Conservation (phyloP, 176 grass and related monocot species). For the Tillandsia leiboldiana region DNA sequence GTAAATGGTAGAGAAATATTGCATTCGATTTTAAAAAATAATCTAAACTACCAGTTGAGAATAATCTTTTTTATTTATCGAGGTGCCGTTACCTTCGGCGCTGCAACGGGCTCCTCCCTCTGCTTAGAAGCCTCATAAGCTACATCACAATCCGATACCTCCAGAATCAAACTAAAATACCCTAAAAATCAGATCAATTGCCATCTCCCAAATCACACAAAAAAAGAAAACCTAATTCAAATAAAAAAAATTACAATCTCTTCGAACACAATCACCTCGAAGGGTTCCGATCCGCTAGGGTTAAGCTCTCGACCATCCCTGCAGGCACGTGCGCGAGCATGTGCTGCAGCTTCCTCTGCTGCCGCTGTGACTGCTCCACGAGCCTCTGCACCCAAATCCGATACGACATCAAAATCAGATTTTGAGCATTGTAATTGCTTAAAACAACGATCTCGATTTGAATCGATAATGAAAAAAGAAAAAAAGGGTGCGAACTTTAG, state of each 20-base stretch:
- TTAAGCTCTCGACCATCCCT: slow-evolving; percentile 36
- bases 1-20: too few species aligned
- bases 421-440: background rate
- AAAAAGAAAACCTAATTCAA: slow-evolving; percentile 19
- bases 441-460: background rate
- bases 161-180: slow-evolving; percentile 25
- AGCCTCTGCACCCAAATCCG: slow-evolving; percentile 37
- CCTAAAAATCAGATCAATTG: slow-evolving; percentile 29
- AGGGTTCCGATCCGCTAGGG: slow-evolving; percentile 23
- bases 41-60: slow-evolving; percentile 8
- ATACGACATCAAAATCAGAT: slow-evolving; percentile 3
- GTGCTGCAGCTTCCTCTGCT: slow-evolving; percentile 75
- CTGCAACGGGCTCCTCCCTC: slow-evolving; percentile 64
- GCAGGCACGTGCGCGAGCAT: slow-evolving; percentile 62
- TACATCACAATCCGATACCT: slow-evolving; percentile 24
- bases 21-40: background rate
- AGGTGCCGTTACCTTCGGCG: slow-evolving; percentile 55
- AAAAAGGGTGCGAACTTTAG: slow-evolving; percentile 42
- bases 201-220: slow-evolving; percentile 21
- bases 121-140: slow-evolving; percentile 24
- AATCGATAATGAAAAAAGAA: slow-evolving; percentile 12
- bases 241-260: background rate
- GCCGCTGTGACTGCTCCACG: slow-evolving; percentile 46
- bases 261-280: slow-evolving; percentile 30
- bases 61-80: background rate